A percentile compares a stretch with the other conserved stretches of the same genome.
phyloP scores from a whole-genome alignment of 768 basidiomycete species.

The Leccinum subtestaceum region DNA sequence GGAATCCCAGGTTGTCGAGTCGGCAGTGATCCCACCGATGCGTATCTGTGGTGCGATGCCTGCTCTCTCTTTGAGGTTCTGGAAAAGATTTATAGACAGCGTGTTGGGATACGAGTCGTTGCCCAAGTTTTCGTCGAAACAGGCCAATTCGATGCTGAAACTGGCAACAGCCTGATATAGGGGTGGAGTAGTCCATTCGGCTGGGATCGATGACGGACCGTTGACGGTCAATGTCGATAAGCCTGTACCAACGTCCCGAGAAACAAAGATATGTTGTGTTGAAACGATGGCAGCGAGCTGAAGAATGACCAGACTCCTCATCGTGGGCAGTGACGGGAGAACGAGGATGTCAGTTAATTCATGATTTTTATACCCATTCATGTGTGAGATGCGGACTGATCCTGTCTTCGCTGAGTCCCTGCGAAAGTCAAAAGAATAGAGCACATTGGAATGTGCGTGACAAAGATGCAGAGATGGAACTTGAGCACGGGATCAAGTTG shows the following conservation, averaged over 20 bases:
- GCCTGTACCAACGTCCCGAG: background rate
- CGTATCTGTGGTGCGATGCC: conserved; percentile 46
- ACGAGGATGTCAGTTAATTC: background rate
- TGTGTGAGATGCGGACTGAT: conserved; percentile 8
- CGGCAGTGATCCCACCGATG: conserved; percentile 54
- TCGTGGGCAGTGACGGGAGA: conserved; percentile 1
- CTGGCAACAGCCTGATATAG: conserved; percentile 47
- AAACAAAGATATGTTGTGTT: conserved; percentile 10
- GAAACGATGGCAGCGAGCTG: conserved; percentile 4
- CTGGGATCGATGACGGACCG: conserved; percentile 43
- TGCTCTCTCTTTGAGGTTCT: conserved; percentile 44
- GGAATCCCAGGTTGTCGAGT: conserved; percentile 49
- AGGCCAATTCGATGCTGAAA: conserved; percentile 56
- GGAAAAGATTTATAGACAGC: conserved; percentile 42
- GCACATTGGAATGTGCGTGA: background rate
- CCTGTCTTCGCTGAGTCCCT: background rate
- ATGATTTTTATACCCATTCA: background rate
- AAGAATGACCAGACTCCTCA: conserved; percentile 3
- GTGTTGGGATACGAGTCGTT: conserved; percentile 43
- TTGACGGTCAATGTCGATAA: conserved; percentile 32
- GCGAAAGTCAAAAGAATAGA: background rate
- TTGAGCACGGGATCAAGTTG: background rate
- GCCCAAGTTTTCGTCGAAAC: conserved; percentile 50
- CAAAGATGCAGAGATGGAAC: background rate
- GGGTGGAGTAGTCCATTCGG: conserved; percentile 39